These are phyloP conservation scores for Wickerhamomyces canadensis DNA, from an alignment of 805 yeast species.

Conservation along the genomic window DNA sequence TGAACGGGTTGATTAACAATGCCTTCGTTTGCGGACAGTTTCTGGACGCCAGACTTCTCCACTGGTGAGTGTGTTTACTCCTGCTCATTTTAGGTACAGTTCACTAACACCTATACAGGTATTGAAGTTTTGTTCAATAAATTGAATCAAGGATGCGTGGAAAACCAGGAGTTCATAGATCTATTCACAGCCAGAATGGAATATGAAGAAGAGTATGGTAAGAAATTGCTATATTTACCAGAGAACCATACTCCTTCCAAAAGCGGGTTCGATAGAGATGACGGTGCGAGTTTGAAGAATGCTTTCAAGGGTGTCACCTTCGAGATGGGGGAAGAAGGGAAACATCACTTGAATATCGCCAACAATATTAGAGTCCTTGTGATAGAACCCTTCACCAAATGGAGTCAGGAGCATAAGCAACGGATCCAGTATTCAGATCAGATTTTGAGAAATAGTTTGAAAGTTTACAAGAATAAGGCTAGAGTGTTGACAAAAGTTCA, in stretches of 20 bases:
- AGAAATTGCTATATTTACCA: constrained; percentile 39
- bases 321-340: constrained; percentile 55
- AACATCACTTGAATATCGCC: constrained; percentile 55
- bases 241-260: constrained; percentile 31
- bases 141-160: constrained; percentile 57
- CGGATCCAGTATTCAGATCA: constrained; percentile 59
- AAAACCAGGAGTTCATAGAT: constrained; percentile 62
- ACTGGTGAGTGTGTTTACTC: constrained; percentile 31
- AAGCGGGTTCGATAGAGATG: constrained; percentile 44
- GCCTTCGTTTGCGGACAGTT: constrained; percentile 66
- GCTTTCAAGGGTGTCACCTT: constrained; percentile 53
- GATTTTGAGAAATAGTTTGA: constrained; percentile 44
- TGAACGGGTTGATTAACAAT: constrained; percentile 11
- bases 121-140: constrained; percentile 44
- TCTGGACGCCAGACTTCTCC: constrained; percentile 68
- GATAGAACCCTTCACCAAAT: constrained; percentile 61
- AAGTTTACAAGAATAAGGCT: constrained; percentile 43
- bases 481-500: constrained; percentile 48
- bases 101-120: constrained; percentile 26
- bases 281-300: constrained; percentile 60
- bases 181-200: constrained; percentile 68
- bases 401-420: constrained; percentile 70
- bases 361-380: constrained; percentile 55
- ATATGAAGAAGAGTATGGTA: constrained; percentile 63
- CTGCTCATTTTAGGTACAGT: neutral